Base-by-base conservation (phyloP, 306 rosid genomes). In the Gillenia trifoliata region DNA sequence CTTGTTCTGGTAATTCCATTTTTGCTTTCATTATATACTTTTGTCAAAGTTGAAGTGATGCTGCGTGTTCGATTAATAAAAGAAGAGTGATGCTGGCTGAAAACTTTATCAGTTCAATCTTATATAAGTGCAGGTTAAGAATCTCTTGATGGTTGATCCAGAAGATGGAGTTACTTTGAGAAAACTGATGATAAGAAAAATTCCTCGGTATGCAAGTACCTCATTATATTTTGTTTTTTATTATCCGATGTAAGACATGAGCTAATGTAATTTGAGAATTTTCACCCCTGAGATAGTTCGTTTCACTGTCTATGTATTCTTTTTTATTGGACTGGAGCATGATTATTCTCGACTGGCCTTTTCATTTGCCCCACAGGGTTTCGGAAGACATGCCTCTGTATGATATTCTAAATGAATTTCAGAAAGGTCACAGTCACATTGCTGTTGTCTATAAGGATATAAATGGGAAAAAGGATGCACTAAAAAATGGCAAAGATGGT, bases 361-460 rank as follows among this genome's bases (percentile, higher is more conserved):
- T 52, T 68, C 62, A 73, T 74, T 54, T 79, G 33, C 83, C 54
- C 25, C 82, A 72, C 89, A 94, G 97, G 84, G 99, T 94, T 86
- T 86, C 95, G 29, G 99, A 94, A 82, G 86, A 90, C 81, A 90
- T 94, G 95, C 99, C 99, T 73, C 83, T 94, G 36, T 94, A 94
- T 83, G 99, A 94, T 80, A 92, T 94, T 72, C 84, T 94, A 65
- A 94, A 94, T 72, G 96, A 94, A 85, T 94, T 94, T 79, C 99
- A 94, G 79, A 94, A 94, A 84, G 99, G 97, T 63, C 99, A 94
- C 85, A 94, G 99, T 80, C 99, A 94, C 85, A 94, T 94, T 82
- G 99, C 99, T 71, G 96, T 94, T 77, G 97, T 92, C 64, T 90
- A 87, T 78, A 86, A 80, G 88, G 89, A 92, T 78, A 84, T 81